Evolutionary conservation across 202 grass and related monocot species (phyloP), one percentile per base, ranked within the genome.

Genomic region (Setaria viridis): DNA sequence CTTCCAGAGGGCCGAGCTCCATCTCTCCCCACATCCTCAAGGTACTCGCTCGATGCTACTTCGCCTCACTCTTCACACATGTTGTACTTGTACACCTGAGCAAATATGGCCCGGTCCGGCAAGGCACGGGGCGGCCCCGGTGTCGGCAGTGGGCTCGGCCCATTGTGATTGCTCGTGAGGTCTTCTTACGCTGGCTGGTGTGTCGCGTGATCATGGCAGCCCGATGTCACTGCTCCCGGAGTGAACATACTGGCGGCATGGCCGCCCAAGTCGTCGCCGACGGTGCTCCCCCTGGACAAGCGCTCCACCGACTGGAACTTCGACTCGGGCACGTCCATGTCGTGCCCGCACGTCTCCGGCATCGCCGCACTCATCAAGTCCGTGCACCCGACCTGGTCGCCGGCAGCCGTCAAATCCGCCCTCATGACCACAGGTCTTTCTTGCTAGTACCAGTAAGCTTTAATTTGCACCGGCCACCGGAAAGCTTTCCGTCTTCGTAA

Each of bases 221-320:
- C 95, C 8, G 93, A 98, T 20, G 74, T 98, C 29, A 62, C 88
- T 2, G 95, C 93, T 1, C 95, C 93, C 1, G 91, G 95, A 2
- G 89, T 93, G 82, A 98, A 93, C 85, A 90, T 98, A 11, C 87
- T 98, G 34, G 95, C 95, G 48, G 95, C 95, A 14, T 98, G 89
- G 91, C 81, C 89, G 17, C 80, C 83, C 19, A 78, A 66, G 53
- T 87, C 91, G 34, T 88, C 93, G 17, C 89, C 91, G 45, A 93
- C 87, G 62, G 21, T 70, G 74, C 29, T 94, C 0, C 89, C 87
- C 0, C 81, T 90, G 54, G 92, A 97, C 75, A 50, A 64, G 57
- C 92, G 92, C 13, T 85, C 84, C 9, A 87, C 89, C 21, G 9
- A 34, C 10, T 97, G 90, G 89, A 97, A 97, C 92, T 83, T 97